Conservation (phyloP, 805 yeast genomes). For the Tetrapisispora phaffii region DNA sequence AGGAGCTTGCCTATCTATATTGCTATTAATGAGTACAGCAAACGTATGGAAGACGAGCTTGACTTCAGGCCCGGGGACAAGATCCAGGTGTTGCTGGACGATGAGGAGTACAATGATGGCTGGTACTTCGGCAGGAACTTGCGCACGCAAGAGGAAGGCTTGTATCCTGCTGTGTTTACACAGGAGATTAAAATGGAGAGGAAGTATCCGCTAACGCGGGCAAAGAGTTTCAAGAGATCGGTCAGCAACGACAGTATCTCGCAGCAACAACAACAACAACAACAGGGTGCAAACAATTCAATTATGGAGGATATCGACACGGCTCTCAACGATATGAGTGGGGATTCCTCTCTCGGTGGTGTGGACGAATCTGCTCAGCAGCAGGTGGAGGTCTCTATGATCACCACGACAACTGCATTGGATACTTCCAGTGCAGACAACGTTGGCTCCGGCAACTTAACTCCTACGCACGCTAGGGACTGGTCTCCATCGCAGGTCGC, state of each 20-base stretch:
- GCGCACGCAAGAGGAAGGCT: constrained; percentile 61
- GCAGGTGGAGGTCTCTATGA: neutral
- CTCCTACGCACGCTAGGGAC: neutral
- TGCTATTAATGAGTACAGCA: constrained; percentile 76
- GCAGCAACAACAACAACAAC: neutral
- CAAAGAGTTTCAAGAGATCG: constrained; percentile 43
- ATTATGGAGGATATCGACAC: constrained; percentile 56
- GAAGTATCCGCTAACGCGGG: constrained; percentile 38
- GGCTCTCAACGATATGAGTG: constrained; percentile 53
- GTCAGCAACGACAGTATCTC: constrained; percentile 1
- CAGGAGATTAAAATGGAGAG: constrained; percentile 34
- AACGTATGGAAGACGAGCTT: constrained; percentile 84
- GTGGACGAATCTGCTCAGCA: constrained; percentile 2
- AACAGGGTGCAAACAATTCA: neutral
- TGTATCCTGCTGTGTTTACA: constrained; percentile 86
- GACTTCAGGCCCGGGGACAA: constrained; percentile 71
- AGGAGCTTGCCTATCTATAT: constrained; percentile 25
- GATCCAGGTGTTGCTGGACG: constrained; percentile 83
- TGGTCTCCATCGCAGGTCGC: constrained; percentile 88
- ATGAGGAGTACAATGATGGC: constrained; percentile 87
- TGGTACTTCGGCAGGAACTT: constrained; percentile 90
- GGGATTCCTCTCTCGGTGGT: constrained; percentile 18
- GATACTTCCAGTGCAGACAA: constrained; percentile 2
- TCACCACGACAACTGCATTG: neutral
- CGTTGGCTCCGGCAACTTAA: neutral